Percentiles rank a stretch among this genome's conserved stretches.
These are phyloP conservation scores for Epichloe amarillans DNA, from an alignment of 2,329 filamentous ascomycete species.

Conservation along the genomic window DNA sequence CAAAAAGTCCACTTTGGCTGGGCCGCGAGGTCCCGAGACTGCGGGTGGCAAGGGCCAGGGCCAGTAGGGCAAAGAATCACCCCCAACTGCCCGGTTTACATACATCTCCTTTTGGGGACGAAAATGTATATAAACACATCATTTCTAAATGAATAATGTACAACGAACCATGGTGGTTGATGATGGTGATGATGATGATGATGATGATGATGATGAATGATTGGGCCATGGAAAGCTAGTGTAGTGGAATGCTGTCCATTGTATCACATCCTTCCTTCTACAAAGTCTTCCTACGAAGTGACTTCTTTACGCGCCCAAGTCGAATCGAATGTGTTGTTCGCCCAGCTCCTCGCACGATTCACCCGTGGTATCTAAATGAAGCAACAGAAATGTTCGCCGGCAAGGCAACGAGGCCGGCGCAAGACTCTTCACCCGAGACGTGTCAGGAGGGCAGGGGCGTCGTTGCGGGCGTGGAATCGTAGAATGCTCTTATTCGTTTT, in stretches of 20 bases:
- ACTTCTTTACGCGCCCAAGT: neutral
- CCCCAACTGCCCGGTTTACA: no score
- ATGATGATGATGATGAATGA: no score
- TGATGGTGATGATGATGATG: no score
- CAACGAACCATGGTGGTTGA: no score
- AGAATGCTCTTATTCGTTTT: slow-evolving; percentile 64
- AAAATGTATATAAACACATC: no score
- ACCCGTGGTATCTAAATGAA: neutral
- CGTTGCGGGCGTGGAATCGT: slow-evolving; percentile 62
- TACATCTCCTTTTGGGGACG: neutral
- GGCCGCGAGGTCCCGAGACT: slow-evolving; percentile 3
- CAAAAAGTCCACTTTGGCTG: slow-evolving; percentile 29
- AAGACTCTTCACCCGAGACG: slow-evolving; percentile 13
- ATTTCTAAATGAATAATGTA: no score
- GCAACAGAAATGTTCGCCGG: neutral
- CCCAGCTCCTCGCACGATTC: neutral
- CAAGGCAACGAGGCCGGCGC: neutral
- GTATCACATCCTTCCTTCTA: neutral
- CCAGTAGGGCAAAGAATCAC: no score
- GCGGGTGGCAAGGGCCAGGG: slow-evolving; percentile 9
- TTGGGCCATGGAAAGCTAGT: no score
- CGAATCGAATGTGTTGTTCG: neutral
- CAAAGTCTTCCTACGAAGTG: neutral
- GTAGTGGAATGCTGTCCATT: no score
- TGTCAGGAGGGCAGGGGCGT: slow-evolving; percentile 40